Percentiles rank a stretch among this genome's conserved stretches.
These are phyloP conservation scores for Fusarium papillatum DNA, from an alignment of 2,329 filamentous ascomycete species.

Conservation along the genomic window DNA sequence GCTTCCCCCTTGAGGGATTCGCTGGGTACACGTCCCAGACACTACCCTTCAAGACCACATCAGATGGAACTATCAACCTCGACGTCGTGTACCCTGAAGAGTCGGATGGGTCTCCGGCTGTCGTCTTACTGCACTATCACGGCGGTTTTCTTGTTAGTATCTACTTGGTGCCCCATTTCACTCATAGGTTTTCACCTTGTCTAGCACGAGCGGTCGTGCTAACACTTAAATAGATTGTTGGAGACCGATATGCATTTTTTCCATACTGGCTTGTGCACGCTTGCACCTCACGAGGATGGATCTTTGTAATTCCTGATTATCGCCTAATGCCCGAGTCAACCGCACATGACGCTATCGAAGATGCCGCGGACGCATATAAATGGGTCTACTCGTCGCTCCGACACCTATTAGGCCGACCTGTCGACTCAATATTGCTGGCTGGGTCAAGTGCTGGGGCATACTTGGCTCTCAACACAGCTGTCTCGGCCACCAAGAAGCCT, in stretches of 20 bases:
- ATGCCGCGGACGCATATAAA: conserved; percentile 33
- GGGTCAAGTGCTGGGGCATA: conserved; percentile 39
- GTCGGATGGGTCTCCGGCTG: neutral
- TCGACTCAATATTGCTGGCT: conserved; percentile 23
- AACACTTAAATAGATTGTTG: conserved; percentile 23
- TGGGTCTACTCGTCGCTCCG: conserved; percentile 27
- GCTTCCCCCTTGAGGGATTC: neutral
- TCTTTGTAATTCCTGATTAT: conserved; percentile 40
- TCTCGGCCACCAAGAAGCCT: conserved; percentile 9
- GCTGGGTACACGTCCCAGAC: neutral
- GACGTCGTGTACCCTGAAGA: neutral
- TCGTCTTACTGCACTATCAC: neutral
- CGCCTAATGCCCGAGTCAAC: conserved; percentile 37
- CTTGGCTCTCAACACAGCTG: conserved; percentile 25
- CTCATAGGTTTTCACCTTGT: neutral
- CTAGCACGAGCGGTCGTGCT: neutral
- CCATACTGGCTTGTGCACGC: conserved; percentile 38
- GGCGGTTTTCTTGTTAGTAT: neutral
- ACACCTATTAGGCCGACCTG: neutral
- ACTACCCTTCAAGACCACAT: neutral
- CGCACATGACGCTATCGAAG: conserved; percentile 27
- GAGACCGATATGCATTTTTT: conserved; percentile 34
- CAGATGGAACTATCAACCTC: neutral
- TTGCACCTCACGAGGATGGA: conserved; percentile 32
- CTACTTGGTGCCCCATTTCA: neutral